Conservation (phyloP, 805 yeast genomes). For the Ogataea paraovalis region DNA sequence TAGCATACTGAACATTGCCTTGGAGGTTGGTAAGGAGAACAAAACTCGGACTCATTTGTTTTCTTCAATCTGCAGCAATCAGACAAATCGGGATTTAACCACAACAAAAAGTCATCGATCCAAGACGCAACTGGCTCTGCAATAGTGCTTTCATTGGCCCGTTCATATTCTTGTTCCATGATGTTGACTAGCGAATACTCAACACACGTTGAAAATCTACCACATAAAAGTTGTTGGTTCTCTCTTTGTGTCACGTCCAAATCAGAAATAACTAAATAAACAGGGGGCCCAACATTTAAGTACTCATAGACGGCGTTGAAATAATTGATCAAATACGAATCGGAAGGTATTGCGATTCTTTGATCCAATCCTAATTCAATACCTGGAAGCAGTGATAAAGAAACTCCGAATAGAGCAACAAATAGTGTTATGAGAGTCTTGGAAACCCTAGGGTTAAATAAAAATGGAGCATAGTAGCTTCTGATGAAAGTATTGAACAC, state of each 20-base stretch:
- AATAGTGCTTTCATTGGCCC: constrained; percentile 61
- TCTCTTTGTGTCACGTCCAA: constrained; percentile 56
- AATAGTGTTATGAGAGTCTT: constrained; percentile 52
- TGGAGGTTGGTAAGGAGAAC: constrained; percentile 63
- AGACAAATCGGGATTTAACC: constrained; percentile 82
- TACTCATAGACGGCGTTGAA: constrained; percentile 71
- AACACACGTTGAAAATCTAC: constrained; percentile 81
- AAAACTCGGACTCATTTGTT: constrained; percentile 48
- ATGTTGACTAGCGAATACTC: constrained; percentile 75
- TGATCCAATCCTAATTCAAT: constrained; percentile 84
- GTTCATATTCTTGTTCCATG: constrained; percentile 76
- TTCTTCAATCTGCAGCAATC: constrained; percentile 79
- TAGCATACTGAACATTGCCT: constrained; percentile 74
- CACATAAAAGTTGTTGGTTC: constrained; percentile 76
- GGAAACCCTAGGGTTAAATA: constrained; percentile 46
- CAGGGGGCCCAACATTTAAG: constrained; percentile 87
- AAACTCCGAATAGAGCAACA: constrained; percentile 58
- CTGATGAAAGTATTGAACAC: constrained; percentile 40
- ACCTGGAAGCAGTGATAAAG: constrained; percentile 64
- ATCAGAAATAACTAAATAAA: constrained; percentile 75
- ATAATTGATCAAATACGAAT: constrained; percentile 76
- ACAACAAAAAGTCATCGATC: constrained; percentile 86
- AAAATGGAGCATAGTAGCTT: constrained; percentile 53
- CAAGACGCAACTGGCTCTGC: constrained; percentile 85
- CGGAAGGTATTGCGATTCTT: constrained; percentile 78